A percentile compares a stretch with the other conserved stretches of the same genome.
Evolutionary conservation across 805 yeast species (phyloP).

Genomic region (fission yeast (Schizosaccharomyces pombe)): DNA sequence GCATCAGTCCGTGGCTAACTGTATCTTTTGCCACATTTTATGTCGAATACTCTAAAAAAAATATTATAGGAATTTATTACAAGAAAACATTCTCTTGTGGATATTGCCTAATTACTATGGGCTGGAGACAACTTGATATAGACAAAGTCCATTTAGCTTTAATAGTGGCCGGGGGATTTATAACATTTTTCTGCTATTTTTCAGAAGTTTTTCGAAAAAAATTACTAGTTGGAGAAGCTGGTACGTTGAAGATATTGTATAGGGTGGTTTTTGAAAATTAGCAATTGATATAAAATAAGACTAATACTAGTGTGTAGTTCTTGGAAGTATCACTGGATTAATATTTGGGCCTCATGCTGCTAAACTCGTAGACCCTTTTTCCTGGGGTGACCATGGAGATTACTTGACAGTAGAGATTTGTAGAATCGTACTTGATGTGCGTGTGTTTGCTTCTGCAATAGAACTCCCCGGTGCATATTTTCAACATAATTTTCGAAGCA

Average conservation of each 20-base stretch:
- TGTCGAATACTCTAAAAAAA: too few species aligned
- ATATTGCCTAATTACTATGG: too few species aligned
- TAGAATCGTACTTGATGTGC: slow-evolving; percentile 61
- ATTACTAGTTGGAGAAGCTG: slow-evolving; percentile 74
- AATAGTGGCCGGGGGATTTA: slow-evolving; percentile 65
- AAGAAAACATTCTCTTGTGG: too few species aligned
- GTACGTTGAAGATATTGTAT: slow-evolving; percentile 6
- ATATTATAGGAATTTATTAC: too few species aligned
- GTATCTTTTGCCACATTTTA: too few species aligned
- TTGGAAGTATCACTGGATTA: slow-evolving; percentile 64
- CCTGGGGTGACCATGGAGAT: slow-evolving; percentile 72
- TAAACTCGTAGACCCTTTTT: slow-evolving; percentile 56
- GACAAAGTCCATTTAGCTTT: slow-evolving; percentile 65
- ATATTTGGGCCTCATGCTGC: slow-evolving; percentile 75
- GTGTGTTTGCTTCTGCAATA: slow-evolving; percentile 83
- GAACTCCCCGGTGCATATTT: slow-evolving; percentile 78
- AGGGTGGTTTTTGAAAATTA: neutral
- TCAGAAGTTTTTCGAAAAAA: slow-evolving; percentile 66
- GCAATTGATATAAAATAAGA: too few species aligned
- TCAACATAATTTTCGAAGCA: slow-evolving; percentile 62
- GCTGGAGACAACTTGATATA: slow-evolving; percentile 14
- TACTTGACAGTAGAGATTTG: slow-evolving; percentile 61
- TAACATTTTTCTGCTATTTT: slow-evolving; percentile 54
- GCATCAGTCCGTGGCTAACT: too few species aligned
- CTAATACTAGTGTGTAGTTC: slow-evolving; percentile 17